Evolutionary conservation across 345 rosid species (phyloP), one percentile per base, ranked within the genome.

Genomic region (Stellera chamaejasme): DNA sequence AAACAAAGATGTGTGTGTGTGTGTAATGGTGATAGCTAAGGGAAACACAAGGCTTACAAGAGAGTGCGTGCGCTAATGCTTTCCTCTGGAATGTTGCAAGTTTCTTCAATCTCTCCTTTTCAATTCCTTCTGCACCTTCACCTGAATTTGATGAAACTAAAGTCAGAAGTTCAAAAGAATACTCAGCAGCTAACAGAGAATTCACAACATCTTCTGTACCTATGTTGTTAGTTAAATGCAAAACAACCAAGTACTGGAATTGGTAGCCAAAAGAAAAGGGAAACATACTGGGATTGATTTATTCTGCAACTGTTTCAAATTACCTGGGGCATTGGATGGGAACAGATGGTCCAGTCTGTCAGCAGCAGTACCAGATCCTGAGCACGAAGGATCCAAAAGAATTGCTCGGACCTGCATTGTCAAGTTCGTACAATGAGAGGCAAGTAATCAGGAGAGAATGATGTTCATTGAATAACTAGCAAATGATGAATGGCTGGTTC

Each of bases 331-430:
- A 70, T 75, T 73, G 64, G 98, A 86, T 16, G 98, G 98, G 59
- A 92, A 93, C 48, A 92, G 79, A 73, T 92, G 89, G 68, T 92
- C 96, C 66, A 92, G 73, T 62, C 98, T 81, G 62, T 86, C 85
- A 32, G 90, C 74, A 15, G 74, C 56, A 43, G 93, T 92, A 63
- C 98, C 96, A 0, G 98, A 88, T 63, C 96, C 98, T 27, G 96
- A 92, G 70, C 98, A 92, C 55, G 96, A 92, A 52, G 98, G 98
- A 69, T 92, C 96, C 66, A 92, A 70, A 62, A 92, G 87, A 76
- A 92, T 88, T 43, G 87, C 93, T 39, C 70, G 75, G 66, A 88
- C 79, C 96, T 88, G 78, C 59, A 23, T 60, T 26, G 44, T 64
- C 41, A 5, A 16, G 27, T 27, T 54, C 54, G 25, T 45, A 41